A percentile compares a stretch with the other conserved stretches of the same genome.
phyloP scores from a whole-genome alignment of 257 asterid genomes.

The Solanum paucissectum region DNA sequence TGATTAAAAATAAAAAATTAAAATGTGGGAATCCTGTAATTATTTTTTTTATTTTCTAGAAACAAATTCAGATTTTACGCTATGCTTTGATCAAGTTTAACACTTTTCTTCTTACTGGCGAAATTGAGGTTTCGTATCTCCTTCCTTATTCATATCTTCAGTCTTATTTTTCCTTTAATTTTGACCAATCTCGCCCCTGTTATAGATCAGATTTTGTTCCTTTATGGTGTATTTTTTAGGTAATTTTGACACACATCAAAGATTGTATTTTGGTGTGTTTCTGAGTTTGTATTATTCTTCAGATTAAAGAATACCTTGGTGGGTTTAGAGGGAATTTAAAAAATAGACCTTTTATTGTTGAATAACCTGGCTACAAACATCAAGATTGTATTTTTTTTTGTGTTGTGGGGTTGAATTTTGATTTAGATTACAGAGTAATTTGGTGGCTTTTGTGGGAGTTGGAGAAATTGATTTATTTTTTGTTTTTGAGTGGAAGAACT shows the following conservation, averaged over 20 bases:
- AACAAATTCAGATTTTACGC: not conserved
- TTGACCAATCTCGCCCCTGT: not conserved
- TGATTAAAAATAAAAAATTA: too few relatives aligned
- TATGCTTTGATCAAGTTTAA: not conserved
- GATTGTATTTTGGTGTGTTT: not conserved
- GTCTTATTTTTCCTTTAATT: not conserved
- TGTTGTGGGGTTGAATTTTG: not conserved
- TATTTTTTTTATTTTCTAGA: not conserved
- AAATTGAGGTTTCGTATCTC: not conserved
- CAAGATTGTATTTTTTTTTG: not conserved
- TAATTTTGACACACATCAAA: not conserved
- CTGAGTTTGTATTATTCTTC: not conserved
- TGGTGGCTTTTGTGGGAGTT: not conserved
- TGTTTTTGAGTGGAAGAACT: not conserved
- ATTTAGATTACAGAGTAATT: not conserved
- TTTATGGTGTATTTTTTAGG: not conserved
- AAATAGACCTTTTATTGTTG: not conserved
- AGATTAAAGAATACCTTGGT: not conserved
- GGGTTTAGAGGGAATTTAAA: not conserved
- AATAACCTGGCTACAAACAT: not conserved
- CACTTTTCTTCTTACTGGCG: not conserved
- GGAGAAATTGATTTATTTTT: not conserved
- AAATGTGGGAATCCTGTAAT: not conserved
- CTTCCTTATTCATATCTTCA: not conserved
- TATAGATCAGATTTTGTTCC: not conserved